phyloP scores from a whole-genome alignment of 352 stramenopile species.

The Pythium periplocum region DNA sequence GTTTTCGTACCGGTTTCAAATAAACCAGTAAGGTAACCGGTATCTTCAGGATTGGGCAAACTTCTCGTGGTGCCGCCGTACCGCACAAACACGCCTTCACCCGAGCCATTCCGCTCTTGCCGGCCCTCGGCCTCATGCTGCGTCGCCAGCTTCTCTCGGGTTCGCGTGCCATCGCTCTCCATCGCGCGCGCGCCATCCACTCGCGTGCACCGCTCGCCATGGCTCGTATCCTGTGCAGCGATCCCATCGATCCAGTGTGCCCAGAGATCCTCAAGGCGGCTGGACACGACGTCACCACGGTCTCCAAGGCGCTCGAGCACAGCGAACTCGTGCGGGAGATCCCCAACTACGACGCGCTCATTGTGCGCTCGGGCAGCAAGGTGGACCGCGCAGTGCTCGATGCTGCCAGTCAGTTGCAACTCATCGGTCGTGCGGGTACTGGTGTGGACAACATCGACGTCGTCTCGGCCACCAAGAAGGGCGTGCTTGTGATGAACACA shows the following conservation, averaged over 20 bases:
- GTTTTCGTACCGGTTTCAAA: background rate
- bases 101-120: background rate
- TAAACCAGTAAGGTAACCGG: background rate
- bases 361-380: slow-evolving; percentile 82
- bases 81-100: background rate
- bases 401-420: slow-evolving; percentile 46
- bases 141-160: slow-evolving; percentile 33
- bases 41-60: background rate
- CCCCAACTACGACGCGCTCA: slow-evolving; percentile 82
- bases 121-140: slow-evolving; percentile 30
- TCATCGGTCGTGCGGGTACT: slow-evolving; percentile 88
- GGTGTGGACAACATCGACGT: slow-evolving; percentile 95
- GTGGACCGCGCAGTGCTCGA: slow-evolving; percentile 73
- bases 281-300: slow-evolving; percentile 79
- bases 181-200: slow-evolving; percentile 22
- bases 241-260: slow-evolving; percentile 81
- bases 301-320: slow-evolving; percentile 34
- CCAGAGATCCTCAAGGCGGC: slow-evolving; percentile 74
- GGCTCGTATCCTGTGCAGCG: slow-evolving; percentile 83
- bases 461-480: slow-evolving; percentile 81
- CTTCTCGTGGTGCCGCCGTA: too few relatives aligned
- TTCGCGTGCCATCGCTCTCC: slow-evolving; percentile 28
- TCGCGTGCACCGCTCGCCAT: slow-evolving; percentile 40
- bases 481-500: slow-evolving; percentile 96
- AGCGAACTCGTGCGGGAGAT: slow-evolving; percentile 67